Evolutionary conservation across 2,329 filamentous ascomycete genomes (phyloP).

Genomic region (Colletotrichum sp.): DNA sequence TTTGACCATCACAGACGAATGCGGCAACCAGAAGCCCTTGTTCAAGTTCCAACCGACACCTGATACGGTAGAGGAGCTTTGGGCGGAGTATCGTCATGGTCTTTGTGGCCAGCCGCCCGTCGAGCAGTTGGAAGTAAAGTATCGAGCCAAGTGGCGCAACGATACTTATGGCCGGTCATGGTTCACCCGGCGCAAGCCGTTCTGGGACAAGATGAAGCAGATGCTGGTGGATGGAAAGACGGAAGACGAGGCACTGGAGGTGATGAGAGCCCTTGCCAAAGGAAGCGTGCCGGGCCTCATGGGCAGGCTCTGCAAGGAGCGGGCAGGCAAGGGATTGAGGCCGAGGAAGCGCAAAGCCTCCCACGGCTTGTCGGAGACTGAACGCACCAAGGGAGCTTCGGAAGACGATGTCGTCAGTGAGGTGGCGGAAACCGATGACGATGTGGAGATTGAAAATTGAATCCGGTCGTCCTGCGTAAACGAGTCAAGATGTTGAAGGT

Average conservation of each 20-base stretch:
- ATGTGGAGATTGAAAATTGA: neutral
- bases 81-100: slow-evolving; percentile 20
- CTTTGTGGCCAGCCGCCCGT: slow-evolving; percentile 5
- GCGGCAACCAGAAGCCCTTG: slow-evolving; percentile 1
- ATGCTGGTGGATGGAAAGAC: neutral
- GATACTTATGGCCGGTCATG: slow-evolving; percentile 6
- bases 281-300: neutral
- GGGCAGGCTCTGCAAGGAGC: neutral
- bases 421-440: neutral
- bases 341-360: neutral
- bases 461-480: neutral
- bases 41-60: slow-evolving; percentile 13
- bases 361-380: neutral
- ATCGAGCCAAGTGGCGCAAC: slow-evolving; percentile 17
- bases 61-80: slow-evolving; percentile 12
- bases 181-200: slow-evolving; percentile 17
- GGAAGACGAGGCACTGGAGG: slow-evolving; percentile 2
- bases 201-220: slow-evolving; percentile 16
- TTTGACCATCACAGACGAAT: neutral
- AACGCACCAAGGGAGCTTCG: neutral
- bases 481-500: neutral
- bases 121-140: slow-evolving; percentile 5
- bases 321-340: neutral
- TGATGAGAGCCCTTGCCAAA: neutral
- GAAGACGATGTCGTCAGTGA: neutral